Evolutionary conservation across 1,284 basidiomycete genomes (phyloP).

Genomic region (Melampsora americana): DNA sequence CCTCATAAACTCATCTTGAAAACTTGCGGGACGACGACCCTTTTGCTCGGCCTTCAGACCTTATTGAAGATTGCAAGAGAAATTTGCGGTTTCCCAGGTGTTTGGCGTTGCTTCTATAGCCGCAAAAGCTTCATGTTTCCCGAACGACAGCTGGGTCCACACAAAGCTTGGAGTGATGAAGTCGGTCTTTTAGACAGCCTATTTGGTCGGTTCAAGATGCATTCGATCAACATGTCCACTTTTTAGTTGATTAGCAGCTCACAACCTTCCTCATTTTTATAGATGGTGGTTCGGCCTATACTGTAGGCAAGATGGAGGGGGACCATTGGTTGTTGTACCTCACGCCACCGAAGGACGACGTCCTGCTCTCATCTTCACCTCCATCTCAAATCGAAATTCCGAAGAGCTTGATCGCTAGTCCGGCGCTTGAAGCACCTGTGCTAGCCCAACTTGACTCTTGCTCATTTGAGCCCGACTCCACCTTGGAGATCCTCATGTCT

Average conservation of each 20-base stretch:
- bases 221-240: not conserved
- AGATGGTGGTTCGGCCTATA: conserved; percentile 76
- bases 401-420: conserved; percentile 49
- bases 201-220: conserved; percentile 61
- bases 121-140: conserved; percentile 99
- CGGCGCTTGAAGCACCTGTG: conserved; percentile 53
- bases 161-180: conserved; percentile 91
- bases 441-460: conserved; percentile 8
- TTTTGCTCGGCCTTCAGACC: conserved; percentile 85
- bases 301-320: conserved; percentile 94
- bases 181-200: conserved; percentile 84
- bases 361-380: conserved; percentile 51
- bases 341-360: conserved; percentile 62
- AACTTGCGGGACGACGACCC: conserved; percentile 97
- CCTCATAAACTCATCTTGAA: conserved; percentile 96
- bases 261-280: not conserved
- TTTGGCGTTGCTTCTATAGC: conserved; percentile 90
- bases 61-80: conserved; percentile 84
- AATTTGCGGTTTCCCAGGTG: conserved; percentile 69
- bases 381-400: conserved; percentile 51
- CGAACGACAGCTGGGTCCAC: conserved; percentile 87
- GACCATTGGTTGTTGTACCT: conserved; percentile 98
- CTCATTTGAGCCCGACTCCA: conserved; percentile 66
- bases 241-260: no score
- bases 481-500: conserved; percentile 98